Base-by-base conservation (phyloP, 306 rosid species). In the Carpinus viminea region DNA sequence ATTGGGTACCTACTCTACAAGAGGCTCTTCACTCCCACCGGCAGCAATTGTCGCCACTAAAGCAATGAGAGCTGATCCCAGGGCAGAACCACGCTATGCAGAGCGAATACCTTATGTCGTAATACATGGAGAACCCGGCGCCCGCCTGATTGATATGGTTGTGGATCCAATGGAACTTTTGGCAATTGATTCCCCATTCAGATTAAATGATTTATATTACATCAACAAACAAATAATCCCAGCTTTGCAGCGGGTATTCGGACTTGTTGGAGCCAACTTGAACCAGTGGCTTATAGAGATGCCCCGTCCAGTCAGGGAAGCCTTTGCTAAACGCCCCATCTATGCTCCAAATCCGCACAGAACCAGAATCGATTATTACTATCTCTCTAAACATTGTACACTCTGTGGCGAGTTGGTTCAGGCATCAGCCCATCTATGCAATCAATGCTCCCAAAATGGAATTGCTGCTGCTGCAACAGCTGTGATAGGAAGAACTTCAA, bases 31-130 rank as follows among this genome's bases (percentile, higher is more conserved):
- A n/a, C 95, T 94, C 83, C 98, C 97, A 81, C 97, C 98, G 21
- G 97, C 97, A 31, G 98, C 98, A 81, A 90, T 94, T 86, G 98
- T 94, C 54, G 97, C 98, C 78, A 82, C 89, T 17, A 94, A 94
- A 86, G 98, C 97, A 41, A 92, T 87, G 93, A 89, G 87, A 85
- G 75, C 75, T 71, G 97, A 94, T 79, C 97, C 90, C 36, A 91
- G 98, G 85, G 97, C 97, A 41, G 98, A 94, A 84, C 98, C 98
- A 38, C 89, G 97, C 26, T 92, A 92, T 83, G 98, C 85, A 20
- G 97, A 94, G 83, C 83, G 98, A 79, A 73, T 94, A 76, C 97
- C 97, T 64, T 92, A 92, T 20, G 89, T 94, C 50, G 97, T 94
- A 70, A 89, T 94, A 74, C 97, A 92, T 61, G 96, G 98, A 47